Percentiles rank a stretch among this genome's conserved stretches.
Evolutionary conservation across 768 basidiomycete genomes (phyloP).

Genomic region (Collybia mongolica): DNA sequence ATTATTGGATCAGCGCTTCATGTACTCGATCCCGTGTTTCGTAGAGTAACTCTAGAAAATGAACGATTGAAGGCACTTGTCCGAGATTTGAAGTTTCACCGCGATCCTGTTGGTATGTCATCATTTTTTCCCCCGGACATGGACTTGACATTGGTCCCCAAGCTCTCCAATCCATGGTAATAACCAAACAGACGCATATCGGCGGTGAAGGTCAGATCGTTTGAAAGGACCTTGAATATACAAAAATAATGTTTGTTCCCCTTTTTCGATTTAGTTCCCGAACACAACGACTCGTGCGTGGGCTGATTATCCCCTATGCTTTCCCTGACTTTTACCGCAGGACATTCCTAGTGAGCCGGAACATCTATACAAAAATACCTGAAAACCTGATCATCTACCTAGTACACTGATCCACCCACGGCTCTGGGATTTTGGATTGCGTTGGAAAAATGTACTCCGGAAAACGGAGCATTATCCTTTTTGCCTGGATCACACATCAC

Average conservation of each 20-base stretch:
- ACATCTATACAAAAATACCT: background rate
- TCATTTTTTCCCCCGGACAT: background rate
- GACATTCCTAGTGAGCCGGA: conserved; percentile 64
- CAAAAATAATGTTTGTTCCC: background rate
- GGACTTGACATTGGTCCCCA: background rate
- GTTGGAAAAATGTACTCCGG: conserved; percentile 79
- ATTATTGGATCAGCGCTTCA: conserved; percentile 62
- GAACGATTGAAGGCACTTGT: conserved; percentile 67
- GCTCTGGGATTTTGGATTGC: conserved; percentile 98
- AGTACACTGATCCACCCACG: conserved; percentile 91
- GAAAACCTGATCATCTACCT: background rate
- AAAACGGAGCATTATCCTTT: conserved; percentile 86
- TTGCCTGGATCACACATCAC: conserved; percentile 87
- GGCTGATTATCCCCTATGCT: background rate
- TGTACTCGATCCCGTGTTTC: conserved; percentile 80
- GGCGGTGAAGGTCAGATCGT: conserved; percentile 87
- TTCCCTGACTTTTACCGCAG: conserved; percentile 30
- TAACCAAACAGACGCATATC: conserved; percentile 91
- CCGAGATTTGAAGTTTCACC: conserved; percentile 77
- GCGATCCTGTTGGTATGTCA: conserved; percentile 74
- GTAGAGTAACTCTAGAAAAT: conserved; percentile 79
- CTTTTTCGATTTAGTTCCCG: conserved; percentile 54
- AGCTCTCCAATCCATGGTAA: conserved; percentile 94
- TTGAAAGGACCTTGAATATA: no score
- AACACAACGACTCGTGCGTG: conserved; percentile 91